A percentile compares a stretch with the other conserved stretches of the same genome.
phyloP scores from a whole-genome alignment of 306 rosid genomes.

The Cajanus cajan region DNA sequence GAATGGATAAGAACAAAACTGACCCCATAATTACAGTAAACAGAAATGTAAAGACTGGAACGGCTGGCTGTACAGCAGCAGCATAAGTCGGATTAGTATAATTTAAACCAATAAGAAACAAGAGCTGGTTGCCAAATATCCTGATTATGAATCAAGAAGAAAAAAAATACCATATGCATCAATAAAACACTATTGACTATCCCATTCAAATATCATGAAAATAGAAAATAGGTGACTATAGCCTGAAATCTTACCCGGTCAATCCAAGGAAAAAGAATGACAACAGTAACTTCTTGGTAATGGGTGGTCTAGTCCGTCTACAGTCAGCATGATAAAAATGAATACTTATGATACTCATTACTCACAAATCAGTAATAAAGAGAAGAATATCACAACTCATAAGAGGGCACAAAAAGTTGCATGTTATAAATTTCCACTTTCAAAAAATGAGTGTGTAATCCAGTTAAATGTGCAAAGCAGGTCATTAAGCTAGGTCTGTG shows the following conservation, averaged over 20 bases:
- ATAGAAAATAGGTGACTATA: slow-evolving; percentile 1
- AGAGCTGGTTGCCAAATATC: slow-evolving; percentile 90
- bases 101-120: slow-evolving; percentile 92
- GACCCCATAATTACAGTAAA: slow-evolving; percentile 82
- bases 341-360: slow-evolving; percentile 2
- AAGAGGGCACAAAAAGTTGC: neutral
- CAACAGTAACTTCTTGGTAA: slow-evolving; percentile 53
- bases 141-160: slow-evolving; percentile 45
- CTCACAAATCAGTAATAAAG: slow-evolving; percentile 17
- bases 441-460: neutral
- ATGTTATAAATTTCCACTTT: neutral
- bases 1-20: slow-evolving; percentile 38
- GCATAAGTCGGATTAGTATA: slow-evolving; percentile 97
- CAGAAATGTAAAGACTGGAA: slow-evolving; percentile 89
- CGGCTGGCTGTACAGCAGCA: slow-evolving; percentile 84
- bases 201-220: neutral
- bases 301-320: slow-evolving; percentile 73
- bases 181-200: slow-evolving; percentile 23
- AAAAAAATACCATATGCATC: slow-evolving; percentile 14
- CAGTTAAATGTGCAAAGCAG: slow-evolving; percentile 8
- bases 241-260: slow-evolving; percentile 64
- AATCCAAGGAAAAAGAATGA: slow-evolving; percentile 86
- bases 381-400: neutral
- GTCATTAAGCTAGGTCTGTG: neutral
- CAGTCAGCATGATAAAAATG: slow-evolving; percentile 26